Percentiles rank a stretch among this genome's conserved stretches.
These are phyloP conservation scores for Dactylorhiza incarnata DNA, from an alignment of 106 monocot genomes.

Conservation along the genomic window DNA sequence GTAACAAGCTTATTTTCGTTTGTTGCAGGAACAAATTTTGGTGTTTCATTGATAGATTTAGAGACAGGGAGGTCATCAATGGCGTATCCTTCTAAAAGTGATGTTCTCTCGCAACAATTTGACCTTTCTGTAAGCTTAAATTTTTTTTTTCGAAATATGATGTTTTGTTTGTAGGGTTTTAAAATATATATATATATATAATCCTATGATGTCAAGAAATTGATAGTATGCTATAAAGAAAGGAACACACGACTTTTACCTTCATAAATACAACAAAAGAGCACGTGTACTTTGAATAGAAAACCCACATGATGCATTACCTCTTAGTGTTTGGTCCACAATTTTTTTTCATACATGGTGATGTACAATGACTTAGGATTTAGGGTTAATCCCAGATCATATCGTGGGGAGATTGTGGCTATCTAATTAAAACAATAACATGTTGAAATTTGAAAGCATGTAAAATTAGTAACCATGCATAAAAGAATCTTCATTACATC, in stretches of 20 bases:
- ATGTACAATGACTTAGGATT: too few relatives aligned
- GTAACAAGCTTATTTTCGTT: background rate
- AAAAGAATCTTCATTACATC: too few relatives aligned
- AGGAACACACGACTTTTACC: background rate
- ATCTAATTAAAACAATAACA: too few relatives aligned
- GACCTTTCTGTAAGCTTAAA: conserved; percentile 48
- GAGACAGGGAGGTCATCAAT: conserved; percentile 49
- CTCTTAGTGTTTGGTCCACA: too few relatives aligned
- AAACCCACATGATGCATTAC: too few relatives aligned
- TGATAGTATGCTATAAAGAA: background rate
- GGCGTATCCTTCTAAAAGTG: conserved; percentile 61
- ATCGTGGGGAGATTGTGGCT: too few relatives aligned
- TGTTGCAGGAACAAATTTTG: conserved; percentile 52
- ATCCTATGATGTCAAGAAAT: background rate
- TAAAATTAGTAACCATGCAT: too few relatives aligned
- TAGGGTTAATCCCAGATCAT: too few relatives aligned
- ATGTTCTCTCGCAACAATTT: conserved; percentile 65
- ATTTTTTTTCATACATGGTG: too few relatives aligned
- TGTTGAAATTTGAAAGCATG: too few relatives aligned
- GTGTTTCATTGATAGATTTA: conserved; percentile 56
- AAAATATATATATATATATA: background rate
- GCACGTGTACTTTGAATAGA: too few relatives aligned
- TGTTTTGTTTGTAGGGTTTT: background rate
- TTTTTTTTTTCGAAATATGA: background rate
- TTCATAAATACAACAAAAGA: background rate